Base-by-base conservation (phyloP, 768 basidiomycete species). In the Suillus cothurnatus region DNA sequence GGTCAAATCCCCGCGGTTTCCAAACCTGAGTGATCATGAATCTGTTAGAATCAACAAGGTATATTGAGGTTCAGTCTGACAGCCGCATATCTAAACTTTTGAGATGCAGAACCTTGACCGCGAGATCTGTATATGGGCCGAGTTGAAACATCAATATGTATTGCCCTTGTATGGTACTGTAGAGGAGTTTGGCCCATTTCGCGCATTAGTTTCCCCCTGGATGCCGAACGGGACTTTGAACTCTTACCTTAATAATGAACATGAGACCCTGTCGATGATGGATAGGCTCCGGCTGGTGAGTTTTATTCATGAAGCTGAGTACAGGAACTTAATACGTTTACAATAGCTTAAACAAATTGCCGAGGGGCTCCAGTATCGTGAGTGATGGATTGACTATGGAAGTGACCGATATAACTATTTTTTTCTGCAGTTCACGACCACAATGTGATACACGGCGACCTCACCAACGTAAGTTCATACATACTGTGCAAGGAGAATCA, bases 131-230 rank as follows among this genome's bases (percentile, higher is more conserved):
- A 73, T 80, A 11, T 81, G 81, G 81, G 77, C 76, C 58, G 62
- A 67, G 23, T 72, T 81, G 5, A 70, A 76, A 19, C 81, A 82
- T 68, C 74, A 77, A 26, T 71, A 81, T 56, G 72, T 82, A 28
- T 68, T 82, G 36, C 70, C 74, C 36, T 71, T 82, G 1, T 70
- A 74, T 60, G 81, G 81, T 15, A 77, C 73, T 1, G 73, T 74
- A 26, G 74, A 76, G 11, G 76, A 75, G 43, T 80, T 81, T 64
- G 80, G 80, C 17, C 75, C 70, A 26, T 79, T 61, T 36, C 53
- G 55, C 21, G 74, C 77, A 9, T 76, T 82, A 74, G 80, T 81
- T 6, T 81, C 80, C 55, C 81, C 81, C n/a, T 82, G 81, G 81
- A 68, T 77, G 62, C 75, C 79, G 52, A 74, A 81, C 47, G 81